Conservation (phyloP, 176 grass and related monocot species). For the Aegilops longissima region DNA sequence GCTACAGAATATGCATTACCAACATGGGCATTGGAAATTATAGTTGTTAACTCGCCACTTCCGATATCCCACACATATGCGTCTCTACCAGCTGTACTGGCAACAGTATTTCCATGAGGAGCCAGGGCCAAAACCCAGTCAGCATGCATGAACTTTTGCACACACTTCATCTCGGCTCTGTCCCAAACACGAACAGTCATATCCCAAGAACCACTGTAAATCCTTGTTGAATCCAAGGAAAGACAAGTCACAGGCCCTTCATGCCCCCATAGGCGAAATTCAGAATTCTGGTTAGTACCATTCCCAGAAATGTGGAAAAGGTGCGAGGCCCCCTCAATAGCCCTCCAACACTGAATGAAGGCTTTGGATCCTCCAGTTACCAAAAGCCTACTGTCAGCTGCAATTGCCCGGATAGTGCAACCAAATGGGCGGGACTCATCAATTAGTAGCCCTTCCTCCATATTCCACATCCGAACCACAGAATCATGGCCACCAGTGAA, state of each 20-base stretch:
- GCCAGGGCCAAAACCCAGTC: constrained; percentile 87
- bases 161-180: constrained; percentile 66
- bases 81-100: constrained; percentile 75
- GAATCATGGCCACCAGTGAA: constrained; percentile 87
- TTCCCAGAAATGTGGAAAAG: constrained; percentile 59
- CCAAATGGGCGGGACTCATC: constrained; percentile 74
- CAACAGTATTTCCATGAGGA: constrained; percentile 64
- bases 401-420: constrained; percentile 85
- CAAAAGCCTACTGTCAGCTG: constrained; percentile 72
- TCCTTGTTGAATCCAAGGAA: constrained; percentile 66
- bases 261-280: constrained; percentile 85
- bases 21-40: constrained; percentile 71
- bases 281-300: constrained; percentile 44
- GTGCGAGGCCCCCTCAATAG: constrained; percentile 55
- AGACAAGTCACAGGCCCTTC: constrained; percentile 94
- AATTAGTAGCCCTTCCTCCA: constrained; percentile 83
- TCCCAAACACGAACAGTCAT: constrained; percentile 91
- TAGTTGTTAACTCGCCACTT: constrained; percentile 43
- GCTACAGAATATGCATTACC: constrained; percentile 73
- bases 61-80: constrained; percentile 82
- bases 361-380: constrained; percentile 79
- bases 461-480: constrained; percentile 78
- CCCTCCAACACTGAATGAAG: constrained; percentile 89
- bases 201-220: constrained; percentile 97
- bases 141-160: constrained; percentile 76